Percentiles rank a stretch among this genome's conserved stretches.
phyloP scores from a whole-genome alignment of 2,329 filamentous ascomycete genomes.

The Zarea fungicola region DNA sequence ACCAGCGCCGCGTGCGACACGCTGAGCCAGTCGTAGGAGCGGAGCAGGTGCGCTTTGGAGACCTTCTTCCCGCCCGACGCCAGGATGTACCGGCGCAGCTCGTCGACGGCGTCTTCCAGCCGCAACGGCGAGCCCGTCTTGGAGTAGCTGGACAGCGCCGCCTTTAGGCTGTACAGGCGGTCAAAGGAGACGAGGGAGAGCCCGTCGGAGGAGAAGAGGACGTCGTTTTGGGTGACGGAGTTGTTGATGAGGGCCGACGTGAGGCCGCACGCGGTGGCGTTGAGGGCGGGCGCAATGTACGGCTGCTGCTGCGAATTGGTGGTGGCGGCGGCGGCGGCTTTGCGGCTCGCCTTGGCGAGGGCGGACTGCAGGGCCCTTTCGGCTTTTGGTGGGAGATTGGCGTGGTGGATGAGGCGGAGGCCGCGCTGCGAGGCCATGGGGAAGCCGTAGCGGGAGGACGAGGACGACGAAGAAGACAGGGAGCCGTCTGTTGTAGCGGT shows the following conservation, averaged over 20 bases:
- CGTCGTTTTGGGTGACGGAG: constrained; percentile 55
- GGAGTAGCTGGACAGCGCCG: constrained; percentile 53
- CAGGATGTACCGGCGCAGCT: constrained; percentile 55
- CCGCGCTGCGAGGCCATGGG: constrained; percentile 18
- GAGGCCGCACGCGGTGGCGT: constrained; percentile 39
- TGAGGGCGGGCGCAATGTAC: constrained; percentile 35
- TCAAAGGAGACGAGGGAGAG: constrained; percentile 57
- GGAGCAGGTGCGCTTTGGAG: constrained; percentile 44
- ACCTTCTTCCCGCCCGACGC: constrained; percentile 47
- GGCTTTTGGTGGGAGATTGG: constrained; percentile 39
- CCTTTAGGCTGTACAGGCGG: constrained; percentile 60
- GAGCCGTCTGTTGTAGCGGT: constrained; percentile 32
- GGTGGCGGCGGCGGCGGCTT: not conserved
- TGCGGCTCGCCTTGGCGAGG: constrained; percentile 41
- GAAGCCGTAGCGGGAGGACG: too few species aligned
- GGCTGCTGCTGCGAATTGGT: not conserved
- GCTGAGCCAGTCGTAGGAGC: constrained; percentile 54
- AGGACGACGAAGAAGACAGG: too few species aligned
- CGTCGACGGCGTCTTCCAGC: constrained; percentile 58
- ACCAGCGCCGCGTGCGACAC: constrained; percentile 44
- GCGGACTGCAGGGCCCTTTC: constrained; percentile 43
- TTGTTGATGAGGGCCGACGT: constrained; percentile 48
- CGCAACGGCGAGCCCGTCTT: constrained; percentile 37
- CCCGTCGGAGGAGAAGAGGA: constrained; percentile 55
- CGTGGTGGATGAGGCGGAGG: constrained; percentile 46